Evolutionary conservation across 306 rosid genomes (phyloP).

Genomic region (Cucumis hystrix): DNA sequence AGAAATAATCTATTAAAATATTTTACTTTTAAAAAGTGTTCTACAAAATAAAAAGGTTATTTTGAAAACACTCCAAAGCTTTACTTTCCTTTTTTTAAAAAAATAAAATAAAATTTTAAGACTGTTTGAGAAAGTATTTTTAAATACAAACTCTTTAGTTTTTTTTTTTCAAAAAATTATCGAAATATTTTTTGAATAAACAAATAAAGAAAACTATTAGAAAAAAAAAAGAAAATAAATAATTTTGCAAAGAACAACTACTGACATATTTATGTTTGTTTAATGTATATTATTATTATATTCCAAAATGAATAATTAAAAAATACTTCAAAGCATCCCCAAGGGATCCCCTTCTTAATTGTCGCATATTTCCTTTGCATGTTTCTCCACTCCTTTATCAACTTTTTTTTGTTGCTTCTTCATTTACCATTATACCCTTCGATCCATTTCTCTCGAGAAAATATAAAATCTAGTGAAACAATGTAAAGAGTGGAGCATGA

Average conservation of each 20-base stretch:
- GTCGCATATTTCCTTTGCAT: background rate
- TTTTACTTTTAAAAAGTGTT: too few species aligned
- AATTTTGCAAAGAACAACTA: background rate
- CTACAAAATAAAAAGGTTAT: too few species aligned
- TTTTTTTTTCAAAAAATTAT: too few species aligned
- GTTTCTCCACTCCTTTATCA: background rate
- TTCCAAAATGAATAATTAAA: background rate
- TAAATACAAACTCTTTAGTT: background rate
- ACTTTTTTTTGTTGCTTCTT: background rate
- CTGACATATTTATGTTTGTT: background rate
- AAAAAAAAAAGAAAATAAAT: background rate
- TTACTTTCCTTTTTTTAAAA: background rate
- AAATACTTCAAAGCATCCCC: background rate
- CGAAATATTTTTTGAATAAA: background rate
- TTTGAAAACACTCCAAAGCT: background rate
- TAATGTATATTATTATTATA: background rate
- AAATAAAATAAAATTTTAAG: background rate
- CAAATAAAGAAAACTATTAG: background rate
- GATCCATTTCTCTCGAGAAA: background rate
- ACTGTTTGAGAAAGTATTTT: background rate
- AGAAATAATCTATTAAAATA: too few species aligned
- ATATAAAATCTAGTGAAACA: too few species aligned
- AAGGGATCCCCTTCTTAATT: slow-evolving; percentile 1
- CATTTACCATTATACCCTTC: background rate
- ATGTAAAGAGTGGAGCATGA: too few species aligned